Conservation (phyloP, 495 filamentous ascomycete genomes). For the Xylaria palmicola region DNA sequence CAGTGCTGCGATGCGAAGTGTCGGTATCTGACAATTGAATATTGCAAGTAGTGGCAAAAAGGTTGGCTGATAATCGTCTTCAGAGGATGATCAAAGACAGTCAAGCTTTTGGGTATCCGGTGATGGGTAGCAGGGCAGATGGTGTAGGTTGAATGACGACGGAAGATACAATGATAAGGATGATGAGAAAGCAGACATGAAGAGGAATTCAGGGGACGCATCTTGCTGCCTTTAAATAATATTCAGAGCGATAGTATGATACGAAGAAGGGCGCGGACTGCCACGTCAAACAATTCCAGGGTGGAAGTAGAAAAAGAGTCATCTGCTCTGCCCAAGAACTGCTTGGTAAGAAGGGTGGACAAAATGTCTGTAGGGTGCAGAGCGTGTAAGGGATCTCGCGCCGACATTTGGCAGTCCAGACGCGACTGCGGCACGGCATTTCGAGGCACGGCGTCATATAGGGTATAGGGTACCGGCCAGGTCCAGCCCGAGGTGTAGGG, state of each 20-base stretch:
- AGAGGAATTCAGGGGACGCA: neutral
- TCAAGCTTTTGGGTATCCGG: neutral
- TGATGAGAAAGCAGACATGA: neutral
- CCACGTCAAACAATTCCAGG: constrained; percentile 9
- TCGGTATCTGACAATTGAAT: neutral
- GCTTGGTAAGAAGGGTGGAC: neutral
- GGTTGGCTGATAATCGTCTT: neutral
- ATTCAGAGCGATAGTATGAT: neutral
- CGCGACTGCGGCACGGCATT: neutral
- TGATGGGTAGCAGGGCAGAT: neutral
- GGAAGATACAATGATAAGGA: neutral
- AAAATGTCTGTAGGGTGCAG: neutral
- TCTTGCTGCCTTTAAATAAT: neutral
- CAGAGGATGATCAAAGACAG: neutral
- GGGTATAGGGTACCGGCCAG: neutral
- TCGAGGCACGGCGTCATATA: neutral
- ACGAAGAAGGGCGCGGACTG: neutral
- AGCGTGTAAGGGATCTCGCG: neutral
- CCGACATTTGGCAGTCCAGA: neutral
- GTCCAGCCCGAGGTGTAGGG: too few species aligned
- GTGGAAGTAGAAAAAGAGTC: constrained; percentile 15
- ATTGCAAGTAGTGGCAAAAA: neutral
- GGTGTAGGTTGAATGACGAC: neutral
- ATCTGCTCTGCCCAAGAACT: neutral
- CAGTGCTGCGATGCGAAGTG: neutral